phyloP scores from a whole-genome alignment of 2,329 filamentous ascomycete species.

The Herpotrichia juniperi region DNA sequence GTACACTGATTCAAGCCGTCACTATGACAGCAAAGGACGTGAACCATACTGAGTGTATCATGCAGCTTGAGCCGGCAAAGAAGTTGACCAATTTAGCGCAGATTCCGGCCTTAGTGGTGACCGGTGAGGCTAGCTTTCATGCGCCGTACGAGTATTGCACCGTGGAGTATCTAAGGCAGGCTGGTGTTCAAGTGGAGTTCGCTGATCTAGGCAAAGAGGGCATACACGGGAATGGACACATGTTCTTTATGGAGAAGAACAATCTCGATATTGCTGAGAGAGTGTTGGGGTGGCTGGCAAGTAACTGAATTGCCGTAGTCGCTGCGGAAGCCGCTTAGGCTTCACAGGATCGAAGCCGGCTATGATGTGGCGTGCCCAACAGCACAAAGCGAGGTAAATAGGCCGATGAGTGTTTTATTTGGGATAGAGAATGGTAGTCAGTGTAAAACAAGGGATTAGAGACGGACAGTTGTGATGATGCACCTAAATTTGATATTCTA shows the following conservation, averaged over 20 bases:
- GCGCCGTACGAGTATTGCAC: conserved; percentile 62
- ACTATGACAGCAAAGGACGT: conserved; percentile 27
- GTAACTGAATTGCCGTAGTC: too few species aligned
- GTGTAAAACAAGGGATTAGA: too few species aligned
- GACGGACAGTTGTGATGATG: too few species aligned
- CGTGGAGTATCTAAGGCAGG: conserved; percentile 58
- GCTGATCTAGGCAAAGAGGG: conserved; percentile 61
- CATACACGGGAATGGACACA: conserved; percentile 61
- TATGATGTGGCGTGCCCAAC: too few species aligned
- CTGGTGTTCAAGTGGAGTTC: conserved; percentile 30
- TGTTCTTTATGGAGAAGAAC: conserved; percentile 44
- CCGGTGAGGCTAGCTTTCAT: conserved; percentile 59
- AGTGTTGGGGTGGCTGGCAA: neutral
- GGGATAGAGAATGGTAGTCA: too few species aligned
- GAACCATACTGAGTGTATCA: conserved; percentile 41
- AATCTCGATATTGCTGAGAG: conserved; percentile 26
- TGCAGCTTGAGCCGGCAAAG: too few species aligned
- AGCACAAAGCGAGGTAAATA: too few species aligned
- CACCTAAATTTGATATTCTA: too few species aligned
- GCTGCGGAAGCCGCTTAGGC: too few species aligned
- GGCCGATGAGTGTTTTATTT: too few species aligned
- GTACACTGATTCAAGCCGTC: conserved; percentile 24
- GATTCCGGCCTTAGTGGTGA: conserved; percentile 60
- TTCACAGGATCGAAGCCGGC: too few species aligned
- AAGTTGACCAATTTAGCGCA: too few species aligned